Percentiles rank a stretch among this genome's conserved stretches.
phyloP scores from a whole-genome alignment of 805 yeast genomes.

The Yarrowia bubula region DNA sequence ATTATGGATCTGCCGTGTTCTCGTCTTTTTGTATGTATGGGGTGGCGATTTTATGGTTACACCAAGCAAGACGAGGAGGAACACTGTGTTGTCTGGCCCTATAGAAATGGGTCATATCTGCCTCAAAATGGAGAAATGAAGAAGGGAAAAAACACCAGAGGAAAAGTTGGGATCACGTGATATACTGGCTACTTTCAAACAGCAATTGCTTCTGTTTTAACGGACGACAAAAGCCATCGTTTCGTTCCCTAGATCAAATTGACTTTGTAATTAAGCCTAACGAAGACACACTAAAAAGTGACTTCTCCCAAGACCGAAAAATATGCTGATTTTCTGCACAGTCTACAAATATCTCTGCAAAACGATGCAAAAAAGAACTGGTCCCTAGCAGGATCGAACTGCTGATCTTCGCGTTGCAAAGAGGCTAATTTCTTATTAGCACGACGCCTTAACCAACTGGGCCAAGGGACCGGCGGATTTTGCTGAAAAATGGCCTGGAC shows the following conservation, averaged over 20 bases:
- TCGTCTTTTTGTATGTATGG: not conserved
- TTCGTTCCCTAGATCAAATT: not conserved
- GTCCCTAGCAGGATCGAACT: conserved; percentile 46
- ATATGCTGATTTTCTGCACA: not conserved
- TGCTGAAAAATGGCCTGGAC: not conserved
- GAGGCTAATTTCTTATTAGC: conserved; percentile 27
- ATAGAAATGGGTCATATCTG: no score
- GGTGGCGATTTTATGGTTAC: not conserved
- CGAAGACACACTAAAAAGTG: not conserved
- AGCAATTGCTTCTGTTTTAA: no score
- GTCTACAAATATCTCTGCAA: not conserved
- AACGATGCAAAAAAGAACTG: conserved; percentile 27
- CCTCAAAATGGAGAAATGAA: no score
- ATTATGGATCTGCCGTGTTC: not conserved
- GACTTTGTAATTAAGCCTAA: not conserved
- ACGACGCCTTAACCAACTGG: conserved; percentile 28
- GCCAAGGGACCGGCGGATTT: conserved; percentile 6
- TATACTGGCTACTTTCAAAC: no score
- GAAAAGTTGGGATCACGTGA: no score
- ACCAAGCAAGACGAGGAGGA: not conserved
- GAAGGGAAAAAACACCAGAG: no score
- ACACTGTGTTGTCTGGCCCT: not conserved
- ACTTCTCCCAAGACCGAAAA: not conserved
- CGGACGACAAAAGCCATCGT: no score
- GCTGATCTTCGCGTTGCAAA: conserved; percentile 48